phyloP scores from a whole-genome alignment of 75 land plant genomes.

The Pinus albicaulis region DNA sequence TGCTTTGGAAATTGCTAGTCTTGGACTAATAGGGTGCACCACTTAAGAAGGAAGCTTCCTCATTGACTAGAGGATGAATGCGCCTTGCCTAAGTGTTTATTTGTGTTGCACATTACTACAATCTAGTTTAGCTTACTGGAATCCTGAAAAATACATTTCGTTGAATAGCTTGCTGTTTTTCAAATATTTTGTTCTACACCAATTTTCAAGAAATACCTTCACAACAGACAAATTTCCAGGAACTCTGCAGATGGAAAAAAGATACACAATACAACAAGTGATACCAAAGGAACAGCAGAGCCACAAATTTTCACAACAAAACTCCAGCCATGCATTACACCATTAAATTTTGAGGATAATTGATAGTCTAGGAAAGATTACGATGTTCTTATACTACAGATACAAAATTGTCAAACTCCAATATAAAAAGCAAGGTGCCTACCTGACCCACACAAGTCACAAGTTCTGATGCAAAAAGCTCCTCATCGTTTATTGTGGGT shows the following conservation, averaged over 20 bases:
- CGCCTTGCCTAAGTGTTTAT: no score
- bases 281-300: background rate
- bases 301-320: background rate
- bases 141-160: no score
- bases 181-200: background rate
- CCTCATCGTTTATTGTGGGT: slow-evolving; percentile 72
- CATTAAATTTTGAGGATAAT: background rate
- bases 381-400: background rate
- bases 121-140: no score
- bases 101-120: no score
- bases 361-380: background rate
- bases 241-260: background rate
- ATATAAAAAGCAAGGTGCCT: background rate
- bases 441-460: slow-evolving; percentile 99
- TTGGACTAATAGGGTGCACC: no score
- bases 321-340: background rate
- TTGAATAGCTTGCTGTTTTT: background rate
- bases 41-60: no score
- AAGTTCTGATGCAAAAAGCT: slow-evolving; percentile 79
- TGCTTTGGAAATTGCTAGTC: no score
- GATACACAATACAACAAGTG: background rate
- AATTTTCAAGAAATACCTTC: background rate
- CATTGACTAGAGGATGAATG: no score
- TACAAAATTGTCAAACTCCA: background rate
- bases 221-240: background rate